Evolutionary conservation across 352 stramenopile genomes (phyloP), one percentile per base, ranked within the genome.

Genomic region (Pythium periplocum): DNA sequence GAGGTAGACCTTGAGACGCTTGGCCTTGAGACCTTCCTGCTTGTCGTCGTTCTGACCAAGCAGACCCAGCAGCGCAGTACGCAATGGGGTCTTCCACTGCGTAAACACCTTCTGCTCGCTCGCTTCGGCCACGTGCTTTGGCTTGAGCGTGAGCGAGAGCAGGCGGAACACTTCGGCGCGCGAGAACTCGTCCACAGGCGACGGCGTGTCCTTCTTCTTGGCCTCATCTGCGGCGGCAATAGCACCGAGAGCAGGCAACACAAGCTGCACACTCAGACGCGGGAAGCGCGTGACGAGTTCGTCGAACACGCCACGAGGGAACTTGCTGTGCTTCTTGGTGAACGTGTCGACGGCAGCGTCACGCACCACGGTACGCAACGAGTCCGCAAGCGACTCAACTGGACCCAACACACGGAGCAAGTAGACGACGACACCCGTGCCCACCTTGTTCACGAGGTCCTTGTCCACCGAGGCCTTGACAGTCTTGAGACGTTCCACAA

Each of bases 311-410:
- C 54, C 64, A 48, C 71, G 76, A 9, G 85, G 84, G 61, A 95
- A 89, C 43, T 79, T 77, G 47, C 71, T 67, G 63, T 93, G 82
- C 61, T 93, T 93, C 72, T 92, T 92, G 10, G 82, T 91, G 59
- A 93, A 87, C 8, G 78, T 59, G 34, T 90, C 76, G 4, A 69
- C 36, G 1, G 83, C 70, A 0, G 68, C 69, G 6, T 53, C 32
- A 5, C 42, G 48, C 17, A 90, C 47, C 2, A 82, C 55, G 30
- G 65, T 45, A 11, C 69, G 51, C 35, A 77, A 45, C n/a, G 32
- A 45, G 3, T 46, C 41, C 8, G 46, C 6, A 3, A 44, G 31
- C n/a, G 44, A 46, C 3, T 12, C 30, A 2, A 32, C 33, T 26
- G 39, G 55, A 7, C 49, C 51, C 30, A 87, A 55, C 37, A 75